A percentile compares a stretch with the other conserved stretches of the same genome.
These are phyloP conservation scores for Colletotrichum karsti DNA, from an alignment of 2,329 filamentous ascomycete genomes.

Conservation along the genomic window DNA sequence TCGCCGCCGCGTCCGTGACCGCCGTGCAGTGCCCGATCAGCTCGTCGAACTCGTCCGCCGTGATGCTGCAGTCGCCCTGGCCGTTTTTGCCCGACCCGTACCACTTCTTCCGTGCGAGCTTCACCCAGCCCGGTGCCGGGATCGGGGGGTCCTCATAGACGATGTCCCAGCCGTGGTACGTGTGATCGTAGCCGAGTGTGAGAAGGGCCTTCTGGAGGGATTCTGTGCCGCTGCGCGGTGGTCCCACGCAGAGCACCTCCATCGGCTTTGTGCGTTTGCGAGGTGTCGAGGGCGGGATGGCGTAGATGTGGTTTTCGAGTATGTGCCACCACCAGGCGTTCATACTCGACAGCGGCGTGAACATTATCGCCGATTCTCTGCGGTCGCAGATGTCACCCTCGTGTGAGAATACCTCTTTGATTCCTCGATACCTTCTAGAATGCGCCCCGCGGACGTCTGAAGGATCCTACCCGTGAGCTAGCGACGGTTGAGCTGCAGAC, in stretches of 20 bases:
- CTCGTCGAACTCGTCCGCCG: slow-evolving; percentile 35
- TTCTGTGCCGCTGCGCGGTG: slow-evolving; percentile 43
- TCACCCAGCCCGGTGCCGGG: slow-evolving; percentile 32
- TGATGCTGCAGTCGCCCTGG: slow-evolving; percentile 14
- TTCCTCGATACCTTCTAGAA: background rate
- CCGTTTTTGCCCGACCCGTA: slow-evolving; percentile 21
- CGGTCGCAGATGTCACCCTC: fast-evolving
- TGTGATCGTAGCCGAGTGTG: slow-evolving; percentile 41
- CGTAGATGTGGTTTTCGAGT: slow-evolving; percentile 29
- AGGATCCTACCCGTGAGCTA: background rate
- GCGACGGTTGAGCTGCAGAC: background rate
- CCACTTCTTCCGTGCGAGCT: slow-evolving; percentile 37
- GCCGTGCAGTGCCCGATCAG: slow-evolving; percentile 41
- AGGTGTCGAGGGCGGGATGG: slow-evolving; percentile 29
- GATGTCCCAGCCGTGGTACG: slow-evolving; percentile 44
- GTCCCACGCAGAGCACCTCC: slow-evolving; percentile 43
- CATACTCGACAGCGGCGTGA: slow-evolving; percentile 14
- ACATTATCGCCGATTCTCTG: background rate
- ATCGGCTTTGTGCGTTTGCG: slow-evolving; percentile 42
- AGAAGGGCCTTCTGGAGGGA: slow-evolving; percentile 42
- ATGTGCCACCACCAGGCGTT: slow-evolving; percentile 26
- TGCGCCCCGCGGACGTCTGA: background rate
- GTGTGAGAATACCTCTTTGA: background rate
- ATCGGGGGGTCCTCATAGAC: slow-evolving; percentile 37
- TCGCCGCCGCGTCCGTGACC: slow-evolving; percentile 50